Base-by-base conservation (phyloP, 305 asterid species). In the Nicotiana rustica region DNA sequence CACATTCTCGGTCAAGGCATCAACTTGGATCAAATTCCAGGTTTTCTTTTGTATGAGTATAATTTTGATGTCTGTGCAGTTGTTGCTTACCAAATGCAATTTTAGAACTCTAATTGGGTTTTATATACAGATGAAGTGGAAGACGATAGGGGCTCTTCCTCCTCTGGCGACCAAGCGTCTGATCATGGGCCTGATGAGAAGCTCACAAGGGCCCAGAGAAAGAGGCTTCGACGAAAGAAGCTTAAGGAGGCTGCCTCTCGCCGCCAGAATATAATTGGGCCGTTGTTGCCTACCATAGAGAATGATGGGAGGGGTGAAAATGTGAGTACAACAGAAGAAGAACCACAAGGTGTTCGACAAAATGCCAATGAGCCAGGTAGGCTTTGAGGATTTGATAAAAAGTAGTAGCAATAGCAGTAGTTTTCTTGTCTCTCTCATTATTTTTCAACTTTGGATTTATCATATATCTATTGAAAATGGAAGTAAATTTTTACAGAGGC, bases 171-270 rank as follows among this genome's bases (percentile, higher is more conserved):
- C 31, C 83, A 77, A 9, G 87, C 55, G 8, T 85, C 67, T 71
- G 78, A 66, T 9, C 71, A 78, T 41, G 85, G 82, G 44, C 6
- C 70, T 59, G 85, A 70, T 59, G 85, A 76, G 83, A 94, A 90
- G 88, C 78, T 88, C 82, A 92, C 92, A 55, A 89, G 98, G 86
- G 94, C 98, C n/a, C 93, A 94, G 83, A 90, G 97, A 84, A 94
- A 92, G 90, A 88, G 94, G 88, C 89, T 91, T 62, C 92, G 96
- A 14, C 88, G 86, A 85, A 90, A 87, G 89, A 92, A 92, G 88
- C 91, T 94, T 3, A 94, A 90, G 82, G 91, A 90, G 88, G 83
- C 87, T 6, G 83, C 89, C 66, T 78, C 89, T 10, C 86, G 56
- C 57, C 87, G 94, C 15, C 85, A 91, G 85, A 89, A 87, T 80